Percentiles rank a stretch among this genome's conserved stretches.
These are phyloP conservation scores for Sphaceloma murrayae DNA, from an alignment of 2,329 filamentous ascomycete genomes.

Conservation along the genomic window DNA sequence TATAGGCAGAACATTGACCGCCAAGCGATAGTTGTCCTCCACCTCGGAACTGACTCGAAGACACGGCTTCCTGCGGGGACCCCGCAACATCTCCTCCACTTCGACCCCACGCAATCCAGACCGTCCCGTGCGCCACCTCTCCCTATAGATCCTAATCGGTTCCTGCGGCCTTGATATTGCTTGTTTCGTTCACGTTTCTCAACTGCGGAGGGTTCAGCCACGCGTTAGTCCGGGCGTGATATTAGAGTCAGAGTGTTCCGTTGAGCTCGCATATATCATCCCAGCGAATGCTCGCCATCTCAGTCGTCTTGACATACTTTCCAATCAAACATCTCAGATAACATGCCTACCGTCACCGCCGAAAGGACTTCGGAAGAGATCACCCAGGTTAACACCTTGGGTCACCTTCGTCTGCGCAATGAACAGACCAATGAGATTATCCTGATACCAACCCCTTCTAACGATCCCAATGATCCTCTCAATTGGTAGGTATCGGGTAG, in stretches of 20 bases:
- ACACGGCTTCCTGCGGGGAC: not conserved
- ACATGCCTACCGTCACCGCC: conserved; percentile 1
- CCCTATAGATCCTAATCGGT: no score
- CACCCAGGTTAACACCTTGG: conserved; percentile 12
- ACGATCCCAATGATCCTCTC: conserved; percentile 45
- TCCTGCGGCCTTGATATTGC: not conserved
- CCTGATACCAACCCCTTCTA: conserved; percentile 42
- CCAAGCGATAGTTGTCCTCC: not conserved
- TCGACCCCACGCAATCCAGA: conserved; percentile 24
- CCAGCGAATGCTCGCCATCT: no score
- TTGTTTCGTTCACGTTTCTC: not conserved
- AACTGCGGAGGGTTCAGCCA: not conserved
- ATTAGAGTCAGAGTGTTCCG: not conserved
- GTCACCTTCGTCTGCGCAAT: conserved; percentile 18
- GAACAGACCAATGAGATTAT: conserved; percentile 32
- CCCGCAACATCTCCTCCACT: conserved; percentile 16
- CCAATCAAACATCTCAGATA: no score
- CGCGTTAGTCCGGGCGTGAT: not conserved
- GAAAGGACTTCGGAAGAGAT: conserved; percentile 4
- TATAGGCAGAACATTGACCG: not conserved
- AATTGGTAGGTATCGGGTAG: conserved; percentile 22
- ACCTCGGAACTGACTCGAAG: conserved; percentile 6
- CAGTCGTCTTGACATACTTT: no score
- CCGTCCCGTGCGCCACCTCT: no score
- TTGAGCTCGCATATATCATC: not conserved